These are phyloP conservation scores for Populus tremula DNA, from an alignment of 345 rosid species.

Conservation along the genomic window DNA sequence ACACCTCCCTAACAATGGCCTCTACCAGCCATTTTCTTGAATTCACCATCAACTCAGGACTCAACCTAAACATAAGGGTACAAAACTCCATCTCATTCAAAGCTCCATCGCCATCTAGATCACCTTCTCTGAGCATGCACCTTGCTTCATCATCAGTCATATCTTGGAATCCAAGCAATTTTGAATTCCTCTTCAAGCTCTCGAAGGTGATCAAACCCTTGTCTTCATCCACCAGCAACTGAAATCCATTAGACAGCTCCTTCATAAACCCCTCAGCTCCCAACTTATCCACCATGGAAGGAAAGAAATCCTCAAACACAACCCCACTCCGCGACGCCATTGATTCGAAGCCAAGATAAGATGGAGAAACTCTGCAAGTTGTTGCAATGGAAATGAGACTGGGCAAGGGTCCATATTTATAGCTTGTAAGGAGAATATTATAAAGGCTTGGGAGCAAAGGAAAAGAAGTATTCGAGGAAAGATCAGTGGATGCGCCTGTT, in stretches of 20 bases:
- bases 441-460: constrained; percentile 1
- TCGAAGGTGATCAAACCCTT: constrained; percentile 47
- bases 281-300: constrained; percentile 52
- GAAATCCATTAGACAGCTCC: constrained; percentile 54
- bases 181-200: constrained; percentile 51
- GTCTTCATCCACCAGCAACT: constrained; percentile 43
- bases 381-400: background rate
- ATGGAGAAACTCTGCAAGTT: too few species aligned
- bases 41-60: constrained; percentile 49
- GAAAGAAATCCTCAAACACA: constrained; percentile 54
- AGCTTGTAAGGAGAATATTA: background rate
- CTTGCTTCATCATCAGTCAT: constrained; percentile 49
- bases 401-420: constrained; percentile 10
- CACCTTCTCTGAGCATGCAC: constrained; percentile 57
- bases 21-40: constrained; percentile 37
- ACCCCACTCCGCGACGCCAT: constrained; percentile 33
- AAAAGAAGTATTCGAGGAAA: constrained; percentile 15
- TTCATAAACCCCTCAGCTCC: constrained; percentile 58
- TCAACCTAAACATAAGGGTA: constrained; percentile 59
- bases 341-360: background rate
- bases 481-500: background rate
- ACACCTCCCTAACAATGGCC: constrained; percentile 29
- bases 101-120: constrained; percentile 56
- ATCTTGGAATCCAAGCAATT: constrained; percentile 39
- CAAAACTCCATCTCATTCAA: constrained; percentile 54